A percentile compares a stretch with the other conserved stretches of the same genome.
Conservation (phyloP, 2,329 filamentous ascomycete species). For the Metarhizium sp. region DNA sequence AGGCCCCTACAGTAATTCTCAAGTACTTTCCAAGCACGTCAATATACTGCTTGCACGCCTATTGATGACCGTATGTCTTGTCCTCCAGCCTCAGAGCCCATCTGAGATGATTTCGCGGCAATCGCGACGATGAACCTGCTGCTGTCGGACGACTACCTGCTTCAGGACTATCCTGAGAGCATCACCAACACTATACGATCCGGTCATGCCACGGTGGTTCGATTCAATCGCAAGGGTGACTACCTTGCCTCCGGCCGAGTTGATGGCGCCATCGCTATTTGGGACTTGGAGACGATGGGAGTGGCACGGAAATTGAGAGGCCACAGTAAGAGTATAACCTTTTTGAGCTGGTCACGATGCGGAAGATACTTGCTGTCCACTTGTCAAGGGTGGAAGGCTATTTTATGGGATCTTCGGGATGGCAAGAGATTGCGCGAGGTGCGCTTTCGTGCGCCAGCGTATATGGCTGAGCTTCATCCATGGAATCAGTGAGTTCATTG, state of each 20-base stretch:
- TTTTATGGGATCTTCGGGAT: conserved; percentile 80
- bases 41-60: neutral
- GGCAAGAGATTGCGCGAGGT: conserved; percentile 69
- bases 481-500: conserved; percentile 59
- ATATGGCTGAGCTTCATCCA: conserved; percentile 91
- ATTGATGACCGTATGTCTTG: neutral
- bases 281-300: conserved; percentile 95
- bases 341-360: conserved; percentile 87
- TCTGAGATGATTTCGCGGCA: neutral
- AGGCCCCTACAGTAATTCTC: neutral
- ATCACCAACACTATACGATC: conserved; percentile 79
- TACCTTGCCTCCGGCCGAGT: conserved; percentile 89
- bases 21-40: neutral
- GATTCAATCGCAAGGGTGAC: conserved; percentile 92
- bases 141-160: conserved; percentile 52
- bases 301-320: conserved; percentile 89
- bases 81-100: neutral
- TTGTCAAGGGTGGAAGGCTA: conserved; percentile 93
- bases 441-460: conserved; percentile 85
- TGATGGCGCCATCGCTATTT: conserved; percentile 90
- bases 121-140: conserved; percentile 43
- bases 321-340: conserved; percentile 89
- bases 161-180: conserved; percentile 80
- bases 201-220: conserved; percentile 56
- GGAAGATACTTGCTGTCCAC: conserved; percentile 86